Percentiles rank a stretch among this genome's conserved stretches.
Conservation (phyloP, 768 basidiomycete genomes). For the Candolleomyces eurysporus region DNA sequence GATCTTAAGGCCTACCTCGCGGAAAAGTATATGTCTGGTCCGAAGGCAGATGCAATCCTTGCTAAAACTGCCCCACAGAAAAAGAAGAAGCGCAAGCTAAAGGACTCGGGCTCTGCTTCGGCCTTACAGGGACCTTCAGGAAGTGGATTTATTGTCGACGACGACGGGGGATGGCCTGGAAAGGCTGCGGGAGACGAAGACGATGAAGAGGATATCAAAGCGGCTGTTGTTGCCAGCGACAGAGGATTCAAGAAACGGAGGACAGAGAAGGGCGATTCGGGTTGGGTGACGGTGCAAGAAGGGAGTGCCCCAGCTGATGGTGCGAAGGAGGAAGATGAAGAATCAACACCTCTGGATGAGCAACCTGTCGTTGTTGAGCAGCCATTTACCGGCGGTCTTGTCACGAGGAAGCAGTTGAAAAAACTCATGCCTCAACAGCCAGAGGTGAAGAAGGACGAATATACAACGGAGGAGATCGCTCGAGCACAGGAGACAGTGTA, state of each 20-base stretch:
- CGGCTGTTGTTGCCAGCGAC: conserved; percentile 71
- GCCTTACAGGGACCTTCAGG: conserved; percentile 16
- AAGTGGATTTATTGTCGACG: conserved; percentile 51
- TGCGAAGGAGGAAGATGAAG: conserved; percentile 36
- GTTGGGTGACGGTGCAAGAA: conserved; percentile 69
- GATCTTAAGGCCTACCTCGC: conserved; percentile 82
- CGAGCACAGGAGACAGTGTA: conserved; percentile 89
- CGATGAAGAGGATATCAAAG: conserved; percentile 56
- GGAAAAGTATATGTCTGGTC: conserved; percentile 93
- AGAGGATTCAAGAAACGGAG: conserved; percentile 77
- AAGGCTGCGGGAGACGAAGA: conserved; percentile 37
- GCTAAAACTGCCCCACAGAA: conserved; percentile 58
- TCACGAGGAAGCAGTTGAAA: conserved; percentile 74
- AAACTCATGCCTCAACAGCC: conserved; percentile 51
- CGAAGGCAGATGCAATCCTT: conserved; percentile 94
- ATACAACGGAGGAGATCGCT: conserved; percentile 54
- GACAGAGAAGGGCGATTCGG: conserved; percentile 40
- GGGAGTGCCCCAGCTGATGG: conserved; percentile 26
- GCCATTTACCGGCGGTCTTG: conserved; percentile 71
- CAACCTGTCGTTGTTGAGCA: conserved; percentile 59
- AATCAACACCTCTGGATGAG: conserved; percentile 63
- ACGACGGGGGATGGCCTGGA: conserved; percentile 63
- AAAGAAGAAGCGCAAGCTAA: conserved; percentile 75
- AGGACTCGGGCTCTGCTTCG: conserved; percentile 10
- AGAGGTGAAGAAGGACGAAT: conserved; percentile 26